Evolutionary conservation across 495 filamentous ascomycete species (phyloP).

Genomic region (Penicillium malachiteum): DNA sequence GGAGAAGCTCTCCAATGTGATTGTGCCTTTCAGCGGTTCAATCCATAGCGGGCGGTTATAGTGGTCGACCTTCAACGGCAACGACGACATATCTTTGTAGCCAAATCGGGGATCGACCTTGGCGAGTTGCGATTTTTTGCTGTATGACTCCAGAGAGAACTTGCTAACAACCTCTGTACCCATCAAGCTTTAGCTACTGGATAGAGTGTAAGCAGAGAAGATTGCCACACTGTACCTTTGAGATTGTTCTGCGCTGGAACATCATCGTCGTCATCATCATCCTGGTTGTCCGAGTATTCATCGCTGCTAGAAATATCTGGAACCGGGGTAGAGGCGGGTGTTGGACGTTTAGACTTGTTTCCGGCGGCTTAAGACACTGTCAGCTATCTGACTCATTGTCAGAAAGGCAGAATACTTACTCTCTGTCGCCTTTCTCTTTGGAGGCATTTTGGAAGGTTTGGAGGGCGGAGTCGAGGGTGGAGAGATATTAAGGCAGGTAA

Average conservation of each 20-base stretch:
- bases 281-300: constrained; percentile 67
- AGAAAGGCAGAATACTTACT: constrained; percentile 25
- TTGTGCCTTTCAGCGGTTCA: constrained; percentile 75
- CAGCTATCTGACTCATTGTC: constrained; percentile 15
- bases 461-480: not conserved
- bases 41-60: constrained; percentile 88
- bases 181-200: constrained; percentile 17
- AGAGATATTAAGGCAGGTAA: not conserved
- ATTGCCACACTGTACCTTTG: constrained; percentile 53
- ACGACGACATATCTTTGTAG: constrained; percentile 76
- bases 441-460: constrained; percentile 54
- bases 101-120: constrained; percentile 56
- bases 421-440: constrained; percentile 74
- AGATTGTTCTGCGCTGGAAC: constrained; percentile 43
- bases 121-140: constrained; percentile 34
- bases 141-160: constrained; percentile 58
- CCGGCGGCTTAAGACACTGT: constrained; percentile 50
- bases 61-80: constrained; percentile 84
- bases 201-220: constrained; percentile 26
- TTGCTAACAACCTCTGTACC: constrained; percentile 60
- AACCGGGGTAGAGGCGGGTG: constrained; percentile 60
- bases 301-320: constrained; percentile 68
- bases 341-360: constrained; percentile 62
- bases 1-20: constrained; percentile 95
- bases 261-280: constrained; percentile 33